Evolutionary conservation across 2,329 filamentous ascomycete species (phyloP), one percentile per base, ranked within the genome.

Genomic region (Aspergillus intermedius): DNA sequence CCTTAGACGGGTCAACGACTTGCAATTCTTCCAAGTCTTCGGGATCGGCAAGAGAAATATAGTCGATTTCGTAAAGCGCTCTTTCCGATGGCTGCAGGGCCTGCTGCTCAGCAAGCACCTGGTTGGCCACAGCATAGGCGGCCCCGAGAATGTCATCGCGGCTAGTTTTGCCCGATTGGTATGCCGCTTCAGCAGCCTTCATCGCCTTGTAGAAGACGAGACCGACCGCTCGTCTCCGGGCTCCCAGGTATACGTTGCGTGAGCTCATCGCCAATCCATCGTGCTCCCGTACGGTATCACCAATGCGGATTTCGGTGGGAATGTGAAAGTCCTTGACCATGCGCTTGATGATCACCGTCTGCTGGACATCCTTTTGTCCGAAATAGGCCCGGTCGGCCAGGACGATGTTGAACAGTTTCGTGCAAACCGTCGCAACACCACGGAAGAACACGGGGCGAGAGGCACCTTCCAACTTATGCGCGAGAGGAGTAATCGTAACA

Each of bases 331-430:
- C 93, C 56, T 82, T 78, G 28, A 96, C 87, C 81, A 98, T 83
- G 41, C 87, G 82, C 61, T 82, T 84, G 61, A 98, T 87, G 9
- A 98, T 81, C 15, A 95, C 87, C 0, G 90, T 95, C 72, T 98
- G 93, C 74, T 98, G 93, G 17, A 96, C 83, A 67, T 98, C 93
- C 73, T 98, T 98, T 69, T 97, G 93, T 3, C 93, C 93, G 74
- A 98, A 96, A 72, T 95, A 93, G 4, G 89, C 88, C 41, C 79
- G 79, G 49, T 91, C 85, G 3, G 88, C 86, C 55, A 82, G 77
- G 42, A 88, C 83, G 47, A 90, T 87, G 62, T 91, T 91, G 72
- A 94, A 91, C 12, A 94, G 73, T 71, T 94, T 98, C 81, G 91
- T 93, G 73, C 91, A 96, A 2, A 98, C 86, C 1, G 93, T 98